Conservation (phyloP, 129 eudicot genomes). For the Pulicaria dysenterica region DNA sequence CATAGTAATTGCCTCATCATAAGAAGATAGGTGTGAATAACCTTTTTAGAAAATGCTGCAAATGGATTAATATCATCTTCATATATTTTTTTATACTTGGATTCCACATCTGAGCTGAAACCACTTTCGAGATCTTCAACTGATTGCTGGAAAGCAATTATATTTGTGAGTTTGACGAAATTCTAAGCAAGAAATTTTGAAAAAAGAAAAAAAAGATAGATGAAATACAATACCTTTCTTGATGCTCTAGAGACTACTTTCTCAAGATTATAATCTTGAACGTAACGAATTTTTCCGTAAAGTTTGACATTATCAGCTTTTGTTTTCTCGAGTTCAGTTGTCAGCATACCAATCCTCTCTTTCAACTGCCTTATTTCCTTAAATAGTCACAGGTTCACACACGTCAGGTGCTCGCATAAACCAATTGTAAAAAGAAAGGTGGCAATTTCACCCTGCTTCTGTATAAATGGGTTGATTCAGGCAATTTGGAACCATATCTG, state of each 20-base stretch:
- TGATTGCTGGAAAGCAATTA: slow-evolving; percentile 49
- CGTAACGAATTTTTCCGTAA: slow-evolving; percentile 93
- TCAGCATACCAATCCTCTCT: slow-evolving; percentile 85
- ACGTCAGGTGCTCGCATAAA: neutral
- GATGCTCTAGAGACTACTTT: slow-evolving; percentile 96
- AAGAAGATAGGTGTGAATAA: slow-evolving; percentile 19
- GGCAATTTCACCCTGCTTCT: neutral
- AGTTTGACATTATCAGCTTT: slow-evolving; percentile 97
- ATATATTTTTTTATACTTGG: slow-evolving; percentile 96
- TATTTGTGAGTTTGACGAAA: slow-evolving; percentile 19
- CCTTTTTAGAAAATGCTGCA: slow-evolving; percentile 99
- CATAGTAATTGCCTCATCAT: neutral
- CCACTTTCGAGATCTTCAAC: slow-evolving; percentile 95
- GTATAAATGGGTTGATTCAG: neutral
- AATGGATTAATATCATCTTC: slow-evolving; percentile 98
- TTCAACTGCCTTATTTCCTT: slow-evolving; percentile 93
- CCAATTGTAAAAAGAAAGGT: neutral
- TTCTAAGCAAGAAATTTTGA: neutral
- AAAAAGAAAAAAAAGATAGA: slow-evolving; percentile 1
- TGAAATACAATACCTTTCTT: slow-evolving; percentile 57
- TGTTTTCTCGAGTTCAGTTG: slow-evolving; percentile 82
- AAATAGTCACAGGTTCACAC: neutral
- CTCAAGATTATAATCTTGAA: slow-evolving; percentile 87
- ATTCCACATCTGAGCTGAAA: slow-evolving; percentile 92
- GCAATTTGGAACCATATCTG: no score